Evolutionary conservation across 192 early-diverging fungal genomes (phyloP).

Genomic region (Coemansia sp.): DNA sequence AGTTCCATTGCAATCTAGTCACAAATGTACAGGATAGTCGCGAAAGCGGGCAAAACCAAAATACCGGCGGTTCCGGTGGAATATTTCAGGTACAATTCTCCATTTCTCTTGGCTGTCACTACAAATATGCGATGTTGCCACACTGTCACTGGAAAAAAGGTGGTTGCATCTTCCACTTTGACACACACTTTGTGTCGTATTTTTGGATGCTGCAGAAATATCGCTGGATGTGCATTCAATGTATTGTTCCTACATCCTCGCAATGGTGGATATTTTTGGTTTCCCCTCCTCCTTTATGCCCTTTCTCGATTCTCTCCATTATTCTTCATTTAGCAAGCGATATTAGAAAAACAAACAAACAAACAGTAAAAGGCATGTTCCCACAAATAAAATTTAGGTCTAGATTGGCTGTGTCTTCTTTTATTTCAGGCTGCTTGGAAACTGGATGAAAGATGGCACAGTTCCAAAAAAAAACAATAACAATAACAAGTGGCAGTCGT

Average conservation of each 20-base stretch:
- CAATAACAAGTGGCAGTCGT: not conserved
- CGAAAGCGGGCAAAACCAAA: too few relatives aligned
- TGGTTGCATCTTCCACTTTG: too few relatives aligned
- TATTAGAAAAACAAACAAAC: too few relatives aligned
- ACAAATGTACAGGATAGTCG: too few relatives aligned
- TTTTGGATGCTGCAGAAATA: not conserved
- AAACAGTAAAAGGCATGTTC: too few relatives aligned
- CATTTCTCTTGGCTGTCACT: too few relatives aligned
- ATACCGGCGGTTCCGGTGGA: too few relatives aligned
- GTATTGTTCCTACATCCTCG: not conserved
- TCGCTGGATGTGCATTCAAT: not conserved
- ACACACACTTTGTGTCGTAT: not conserved
- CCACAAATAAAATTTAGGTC: too few relatives aligned
- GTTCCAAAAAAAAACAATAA: not conserved
- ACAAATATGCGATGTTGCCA: not conserved
- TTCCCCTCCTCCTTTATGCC: not conserved
- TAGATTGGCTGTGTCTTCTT: not conserved
- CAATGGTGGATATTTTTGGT: not conserved
- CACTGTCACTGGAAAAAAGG: not conserved
- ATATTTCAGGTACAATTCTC: too few relatives aligned
- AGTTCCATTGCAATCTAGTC: too few relatives aligned
- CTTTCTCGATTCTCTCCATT: too few relatives aligned
- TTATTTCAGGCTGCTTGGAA: not conserved
- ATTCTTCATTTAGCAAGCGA: too few relatives aligned
- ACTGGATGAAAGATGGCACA: not conserved